These are phyloP conservation scores for Aspergillus udagawae DNA, from an alignment of 2,329 filamentous ascomycete genomes.

Conservation along the genomic window DNA sequence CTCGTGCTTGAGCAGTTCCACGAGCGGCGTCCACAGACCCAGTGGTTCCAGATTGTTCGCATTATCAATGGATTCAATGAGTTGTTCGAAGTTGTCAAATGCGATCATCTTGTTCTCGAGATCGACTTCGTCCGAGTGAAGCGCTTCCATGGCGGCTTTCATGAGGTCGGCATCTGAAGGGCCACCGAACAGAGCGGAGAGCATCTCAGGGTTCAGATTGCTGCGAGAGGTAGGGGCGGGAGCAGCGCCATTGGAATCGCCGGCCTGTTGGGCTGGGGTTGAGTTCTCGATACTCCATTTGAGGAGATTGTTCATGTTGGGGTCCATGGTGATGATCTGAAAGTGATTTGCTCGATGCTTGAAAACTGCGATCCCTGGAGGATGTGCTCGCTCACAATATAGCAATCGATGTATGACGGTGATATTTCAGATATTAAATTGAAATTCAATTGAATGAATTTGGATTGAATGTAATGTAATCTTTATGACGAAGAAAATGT, in stretches of 20 bases:
- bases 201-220: conserved; percentile 63
- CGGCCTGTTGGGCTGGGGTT: conserved; percentile 31
- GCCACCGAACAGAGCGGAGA: conserved; percentile 73
- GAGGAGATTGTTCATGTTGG: conserved; percentile 69
- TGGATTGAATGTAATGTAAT: background rate
- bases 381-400: background rate
- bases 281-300: conserved; percentile 73
- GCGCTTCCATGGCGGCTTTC: conserved; percentile 74
- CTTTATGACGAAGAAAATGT: background rate
- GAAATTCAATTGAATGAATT: background rate
- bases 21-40: conserved; percentile 75
- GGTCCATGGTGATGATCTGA: conserved; percentile 47
- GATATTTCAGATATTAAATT: background rate
- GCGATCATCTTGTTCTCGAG: conserved; percentile 75
- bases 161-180: conserved; percentile 90
- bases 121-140: conserved; percentile 62
- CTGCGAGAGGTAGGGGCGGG: conserved; percentile 31
- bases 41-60: conserved; percentile 86
- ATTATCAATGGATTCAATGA: conserved; percentile 91
- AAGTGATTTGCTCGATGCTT: conserved; percentile 6
- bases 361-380: conserved; percentile 1
- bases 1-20: conserved; percentile 64
- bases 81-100: conserved; percentile 92
- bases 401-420: background rate
- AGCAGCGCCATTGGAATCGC: conserved; percentile 32